Evolutionary conservation across 1,284 basidiomycete genomes (phyloP), one percentile per base, ranked within the genome.

Genomic region (Malassezia nana): DNA sequence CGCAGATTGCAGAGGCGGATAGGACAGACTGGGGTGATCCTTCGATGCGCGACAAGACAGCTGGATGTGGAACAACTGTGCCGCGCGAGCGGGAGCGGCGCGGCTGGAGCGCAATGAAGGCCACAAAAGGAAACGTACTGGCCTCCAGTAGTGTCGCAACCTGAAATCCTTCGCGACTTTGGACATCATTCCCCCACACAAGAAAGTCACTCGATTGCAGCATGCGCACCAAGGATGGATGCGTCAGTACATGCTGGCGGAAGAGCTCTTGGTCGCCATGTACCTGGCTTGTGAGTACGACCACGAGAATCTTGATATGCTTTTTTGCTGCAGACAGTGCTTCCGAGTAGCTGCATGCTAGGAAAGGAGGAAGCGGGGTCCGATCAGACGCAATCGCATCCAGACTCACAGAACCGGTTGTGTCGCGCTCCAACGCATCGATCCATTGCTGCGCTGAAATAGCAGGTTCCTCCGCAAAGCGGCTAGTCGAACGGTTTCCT

Each of bases 111-210:
- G 88, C 84, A 43, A 92, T 76, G 72, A 95, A 96, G 0, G 87
- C 86, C 44, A 96, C 79, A 58, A 90, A 91, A 0, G 91, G 91
- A 65, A 86, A 94, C 0, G 89, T 89, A 2, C 89, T 92, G 1
- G 84, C 83, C 64, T 87, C 84, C 0, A 94, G 78, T 62, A 90
- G 89, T 65, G 87, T 83, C 1, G 87, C 78, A 6, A 87, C 89
- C 75, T 84, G 84, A 79, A 87, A 89, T 3, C 86, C 83, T 60
- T 92, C 87, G 42, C 80, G 78, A 60, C 85, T 84, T 32, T 83
- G 79, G 6, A 92, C 82, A 58, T 87, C 85, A 6, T 86, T 87
- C 8, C 84, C 87, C 88, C 88, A 92, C 18, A 87, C 82, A 24
- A 87, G 64, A 41, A 91, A 80, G 51, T 83, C 79, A 66, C 86